Evolutionary conservation across 345 rosid species (phyloP), one percentile per base, ranked within the genome.

Genomic region (Linum lewisii): DNA sequence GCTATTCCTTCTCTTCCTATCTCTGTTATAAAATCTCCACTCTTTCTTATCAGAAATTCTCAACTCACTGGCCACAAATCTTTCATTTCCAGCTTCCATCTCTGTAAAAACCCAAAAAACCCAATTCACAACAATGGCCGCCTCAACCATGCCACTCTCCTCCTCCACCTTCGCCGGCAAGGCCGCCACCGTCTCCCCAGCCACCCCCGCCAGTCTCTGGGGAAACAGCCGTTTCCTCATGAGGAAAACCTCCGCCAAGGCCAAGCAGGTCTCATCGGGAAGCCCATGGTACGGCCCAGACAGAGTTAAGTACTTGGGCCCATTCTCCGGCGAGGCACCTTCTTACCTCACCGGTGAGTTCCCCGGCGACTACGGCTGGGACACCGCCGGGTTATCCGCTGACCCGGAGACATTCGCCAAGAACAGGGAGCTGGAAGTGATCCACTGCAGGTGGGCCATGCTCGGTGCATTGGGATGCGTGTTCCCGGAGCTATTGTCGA

Each of bases 241-340:
- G 55, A 51, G 55, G 55, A 51, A 51, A 23, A 51, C 55, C 34
- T 1, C 34, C 34, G 34, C 34, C 34, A 29, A 29, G 11, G 21
- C 23, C 3, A 51, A 23, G 21, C 55, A 20, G 2, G 55, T 20
- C 8, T 51, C 55, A 10, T 51, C 55, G 6, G 55, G 55, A 20
- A 51, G 55, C 55, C 55, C 55, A 8, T 51, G 55, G 55, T 51
- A 51, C 22, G 55, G 55, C 55, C 55, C 55, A n/a, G 55, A 51
- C 55, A 21, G 55, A 20, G 55, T 51, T 10, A 51, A 51, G 55
- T 51, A 51, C 55, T 20, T 51, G 21, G 55, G 55, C 20, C 55
- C 55, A 51, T 51, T 51, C 55, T 51, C 55, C 55, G 55, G 55
- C 2, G 55, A 51, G 55, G 23, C 55, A 4, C 55, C 55, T 8